Evolutionary conservation across 2,329 filamentous ascomycete species (phyloP).

Genomic region (Cadophora sp.): DNA sequence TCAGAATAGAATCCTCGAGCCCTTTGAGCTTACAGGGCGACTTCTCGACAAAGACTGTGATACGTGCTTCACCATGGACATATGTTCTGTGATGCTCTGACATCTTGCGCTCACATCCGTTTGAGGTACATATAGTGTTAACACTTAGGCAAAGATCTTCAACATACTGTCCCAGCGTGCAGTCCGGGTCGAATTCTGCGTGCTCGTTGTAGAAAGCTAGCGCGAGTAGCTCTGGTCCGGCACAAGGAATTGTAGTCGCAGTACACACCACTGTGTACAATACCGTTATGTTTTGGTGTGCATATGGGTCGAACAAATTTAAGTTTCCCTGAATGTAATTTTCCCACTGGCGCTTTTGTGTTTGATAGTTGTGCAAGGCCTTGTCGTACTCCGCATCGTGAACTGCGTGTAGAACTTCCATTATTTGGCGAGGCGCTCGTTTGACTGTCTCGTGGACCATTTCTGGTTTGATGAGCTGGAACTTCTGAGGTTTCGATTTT

Average conservation of each 20-base stretch:
- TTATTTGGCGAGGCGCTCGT: conserved; percentile 82
- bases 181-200: conserved; percentile 78
- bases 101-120: conserved; percentile 88
- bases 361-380: conserved; percentile 90
- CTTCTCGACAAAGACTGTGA: conserved; percentile 88
- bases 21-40: conserved; percentile 70
- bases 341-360: conserved; percentile 95
- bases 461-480: conserved; percentile 90
- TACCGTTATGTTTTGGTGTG: conserved; percentile 95
- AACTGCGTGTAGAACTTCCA: conserved; percentile 92
- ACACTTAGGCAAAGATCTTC: conserved; percentile 85
- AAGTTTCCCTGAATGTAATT: conserved; percentile 88
- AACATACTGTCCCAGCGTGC: conserved; percentile 92
- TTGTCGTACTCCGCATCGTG: conserved; percentile 98
- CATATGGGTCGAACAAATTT: conserved; percentile 91
- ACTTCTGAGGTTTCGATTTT: conserved; percentile 71
- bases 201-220: conserved; percentile 95
- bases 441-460: conserved; percentile 90
- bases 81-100: conserved; percentile 94
- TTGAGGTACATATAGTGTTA: conserved; percentile 78
- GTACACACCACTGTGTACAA: conserved; percentile 95
- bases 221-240: conserved; percentile 87
- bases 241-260: conserved; percentile 89
- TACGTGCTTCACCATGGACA: conserved; percentile 92
- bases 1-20: conserved; percentile 79